Base-by-base conservation (phyloP, 306 rosid genomes). In the Fragaria ananassa region DNA sequence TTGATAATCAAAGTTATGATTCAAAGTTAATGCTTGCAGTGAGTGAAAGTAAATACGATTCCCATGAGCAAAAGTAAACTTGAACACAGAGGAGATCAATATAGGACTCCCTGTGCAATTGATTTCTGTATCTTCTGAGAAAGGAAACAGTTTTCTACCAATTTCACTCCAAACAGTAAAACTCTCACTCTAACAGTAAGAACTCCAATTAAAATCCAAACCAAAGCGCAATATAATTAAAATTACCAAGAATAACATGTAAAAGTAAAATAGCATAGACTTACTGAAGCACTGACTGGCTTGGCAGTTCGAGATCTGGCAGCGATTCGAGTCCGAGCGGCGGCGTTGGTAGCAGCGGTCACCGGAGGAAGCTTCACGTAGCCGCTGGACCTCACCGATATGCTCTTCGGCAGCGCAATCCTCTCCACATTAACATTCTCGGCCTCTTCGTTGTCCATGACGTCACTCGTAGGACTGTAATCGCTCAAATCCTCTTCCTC, bases 361-460 rank as follows among this genome's bases (percentile, higher is more conserved):
- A 78, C 74, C 3, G 80, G 84, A 76, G 88, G 84, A 68, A 73
- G 72, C 88, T 90, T 88, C 89, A 87, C 75, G 87, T 93, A 91
- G 47, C 96, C 97, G 79, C 81, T 87, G 19, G 97, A 94, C 67
- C 96, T 89, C 66, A 94, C 97, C 15, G 98, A 94, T 21, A 94
- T 92, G 80, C 98, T 94, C 85, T 94, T 94, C 2, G 98, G 98
- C 76, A 94, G 88, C 49, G 91, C 76, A 80, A 81, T 86, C 68
- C 97, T 83, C 81, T 87, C 91, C 70, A 67, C 85, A 47, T 90
- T 89, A 49, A 75, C 86, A 69, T 80, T 85, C 77, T 85, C 81
- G n/a, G 44, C 58, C 6, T 72, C 76, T 69, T 82, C 81, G 64
- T 71, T 85, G 78, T 82, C 92, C 44, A 86, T 83, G 84, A 90